These are phyloP conservation scores for Coleophoma eucalyptorum DNA, from an alignment of 2,329 filamentous ascomycete genomes.

Conservation along the genomic window DNA sequence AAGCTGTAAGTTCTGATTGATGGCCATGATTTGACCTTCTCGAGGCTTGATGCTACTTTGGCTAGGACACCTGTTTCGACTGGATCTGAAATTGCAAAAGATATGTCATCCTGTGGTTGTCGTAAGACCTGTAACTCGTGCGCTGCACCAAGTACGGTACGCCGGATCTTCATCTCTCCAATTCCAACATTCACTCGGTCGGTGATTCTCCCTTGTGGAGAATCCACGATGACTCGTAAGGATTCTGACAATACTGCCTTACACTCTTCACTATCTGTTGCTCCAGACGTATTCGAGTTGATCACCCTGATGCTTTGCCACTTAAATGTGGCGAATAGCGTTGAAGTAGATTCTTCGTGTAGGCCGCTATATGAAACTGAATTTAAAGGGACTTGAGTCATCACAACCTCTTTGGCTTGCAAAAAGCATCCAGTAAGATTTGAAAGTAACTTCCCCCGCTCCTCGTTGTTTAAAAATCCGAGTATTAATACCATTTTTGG, in stretches of 20 bases:
- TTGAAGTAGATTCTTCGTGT: constrained; percentile 55
- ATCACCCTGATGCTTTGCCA: constrained; percentile 68
- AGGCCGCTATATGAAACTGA: constrained; percentile 56
- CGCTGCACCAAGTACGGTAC: constrained; percentile 55
- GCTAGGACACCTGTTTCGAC: constrained; percentile 54
- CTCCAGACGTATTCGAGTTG: constrained; percentile 56
- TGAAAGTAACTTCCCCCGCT: constrained; percentile 66
- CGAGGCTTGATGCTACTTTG: constrained; percentile 48
- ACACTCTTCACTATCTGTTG: constrained; percentile 45
- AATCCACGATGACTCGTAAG: constrained; percentile 69
- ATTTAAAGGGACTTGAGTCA: constrained; percentile 62
- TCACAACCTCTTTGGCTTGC: constrained; percentile 61
- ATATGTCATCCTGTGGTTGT: constrained; percentile 70
- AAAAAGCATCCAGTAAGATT: constrained; percentile 68
- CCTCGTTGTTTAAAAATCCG: constrained; percentile 66
- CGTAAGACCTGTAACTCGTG: constrained; percentile 63
- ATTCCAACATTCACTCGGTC: constrained; percentile 77
- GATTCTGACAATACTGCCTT: constrained; percentile 71
- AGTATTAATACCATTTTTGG: constrained; percentile 62
- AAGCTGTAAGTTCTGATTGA: constrained; percentile 68
- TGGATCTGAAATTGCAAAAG: constrained; percentile 66
- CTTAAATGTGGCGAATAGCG: constrained; percentile 31
- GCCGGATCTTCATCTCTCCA: constrained; percentile 62
- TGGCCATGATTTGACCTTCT: constrained; percentile 48
- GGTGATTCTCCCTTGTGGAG: constrained; percentile 69